Base-by-base conservation (phyloP, 2,329 filamentous ascomycete genomes). In the Aspergillus arachidicola region DNA sequence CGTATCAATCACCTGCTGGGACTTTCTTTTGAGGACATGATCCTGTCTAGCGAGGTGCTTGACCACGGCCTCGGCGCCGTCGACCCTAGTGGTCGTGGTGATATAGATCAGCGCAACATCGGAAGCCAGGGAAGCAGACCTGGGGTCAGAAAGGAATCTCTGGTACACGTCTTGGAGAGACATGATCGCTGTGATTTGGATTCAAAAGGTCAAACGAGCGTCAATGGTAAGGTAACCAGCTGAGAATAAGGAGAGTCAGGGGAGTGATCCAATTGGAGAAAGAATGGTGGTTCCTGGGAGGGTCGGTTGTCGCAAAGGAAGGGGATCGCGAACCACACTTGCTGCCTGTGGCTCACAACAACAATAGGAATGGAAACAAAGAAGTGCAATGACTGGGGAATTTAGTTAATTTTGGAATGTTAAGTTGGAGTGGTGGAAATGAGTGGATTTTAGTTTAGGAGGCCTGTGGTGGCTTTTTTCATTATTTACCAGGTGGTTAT, bases 71-170 rank as follows among this genome's bases (percentile, higher is more conserved):
- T 88, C 85, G 54, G 90, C 79, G 69, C 92, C 89, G 66, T 85
- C 83, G 75, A 96, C 83, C 67, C 87, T 87, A 38, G 89, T 93
- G 14, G 93, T 90, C 9, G 94, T 97, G 61, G 94, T 93, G 77
- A 98, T 90, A 83, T 98, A 99, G 83, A 94, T 89, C 70, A 94
- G 81, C 51, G 90, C 86, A 63, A 90, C 89, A 77, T 89, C 84
- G 59, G 85, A 80, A 41, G 88, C 84, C 72, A 94, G 82, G 61
- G 86, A 80, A 61, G 87, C 85, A 60, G 87, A 80, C 78, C 81
- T 88, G 66, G 90, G 90, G 66, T 87, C 83, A 73, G 86, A 84
- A 61, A 94, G 84, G 77, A 93, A 94, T 80, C 87, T 86, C 83
- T 88, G 86, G 82, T 94, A 94, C 64, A 84, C 76, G 58, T 76